phyloP scores from a whole-genome alignment of 78 protist genomes.

The Capsaspora owczarzaki region DNA sequence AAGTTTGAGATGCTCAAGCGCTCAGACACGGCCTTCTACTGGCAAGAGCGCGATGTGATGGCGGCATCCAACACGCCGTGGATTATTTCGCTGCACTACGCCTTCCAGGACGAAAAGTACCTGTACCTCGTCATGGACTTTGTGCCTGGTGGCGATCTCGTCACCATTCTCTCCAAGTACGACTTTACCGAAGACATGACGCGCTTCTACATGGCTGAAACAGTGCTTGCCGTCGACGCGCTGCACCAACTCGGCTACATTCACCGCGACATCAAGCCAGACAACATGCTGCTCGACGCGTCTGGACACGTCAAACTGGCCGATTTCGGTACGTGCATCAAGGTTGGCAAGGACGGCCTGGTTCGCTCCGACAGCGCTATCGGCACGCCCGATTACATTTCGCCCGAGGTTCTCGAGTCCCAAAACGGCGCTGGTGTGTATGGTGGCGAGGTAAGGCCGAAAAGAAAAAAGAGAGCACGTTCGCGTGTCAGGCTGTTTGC shows the following conservation, averaged over 20 bases:
- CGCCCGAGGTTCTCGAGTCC: constrained; percentile 28
- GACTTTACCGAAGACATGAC: constrained; percentile 48
- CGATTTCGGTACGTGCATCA: constrained; percentile 41
- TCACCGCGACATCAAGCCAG: constrained; percentile 91
- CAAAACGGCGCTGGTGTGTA: not conserved
- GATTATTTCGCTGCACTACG: constrained; percentile 63
- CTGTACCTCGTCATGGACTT: constrained; percentile 52
- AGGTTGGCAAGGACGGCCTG: not conserved
- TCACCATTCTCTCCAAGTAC: constrained; percentile 4
- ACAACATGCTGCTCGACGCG: constrained; percentile 55
- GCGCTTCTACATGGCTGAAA: constrained; percentile 74
- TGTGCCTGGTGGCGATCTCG: constrained; percentile 34
- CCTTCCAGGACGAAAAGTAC: constrained; percentile 60
- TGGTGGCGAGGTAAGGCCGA: constrained; percentile 29
- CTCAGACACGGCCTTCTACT: constrained; percentile 13
- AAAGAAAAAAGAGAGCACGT: not conserved
- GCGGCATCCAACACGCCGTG: constrained; percentile 32
- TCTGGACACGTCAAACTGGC: constrained; percentile 35
- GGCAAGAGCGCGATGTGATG: constrained; percentile 77
- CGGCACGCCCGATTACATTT: constrained; percentile 85
- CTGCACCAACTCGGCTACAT: constrained; percentile 63
- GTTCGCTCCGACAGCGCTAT: not conserved
- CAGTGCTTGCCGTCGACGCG: constrained; percentile 67
- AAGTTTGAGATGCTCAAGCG: constrained; percentile 41
- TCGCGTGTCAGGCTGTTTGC: not conserved